These are phyloP conservation scores for Silene uniflora DNA, from an alignment of 148 eudicot genomes.

Conservation along the genomic window DNA sequence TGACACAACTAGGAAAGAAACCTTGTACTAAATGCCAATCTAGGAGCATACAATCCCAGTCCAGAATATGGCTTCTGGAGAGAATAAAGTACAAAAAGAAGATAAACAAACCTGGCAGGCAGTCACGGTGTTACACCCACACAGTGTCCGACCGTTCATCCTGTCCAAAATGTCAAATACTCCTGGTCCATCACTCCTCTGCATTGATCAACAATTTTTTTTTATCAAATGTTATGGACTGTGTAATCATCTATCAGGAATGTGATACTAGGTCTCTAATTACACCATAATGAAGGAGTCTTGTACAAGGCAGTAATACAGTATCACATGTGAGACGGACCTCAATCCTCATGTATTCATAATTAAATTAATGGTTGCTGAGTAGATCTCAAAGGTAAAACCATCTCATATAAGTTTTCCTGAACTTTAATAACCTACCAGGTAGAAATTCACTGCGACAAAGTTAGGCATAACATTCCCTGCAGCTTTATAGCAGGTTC, in stretches of 20 bases:
- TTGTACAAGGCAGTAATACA: neutral
- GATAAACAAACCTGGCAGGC: conserved; percentile 82
- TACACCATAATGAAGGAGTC: neutral
- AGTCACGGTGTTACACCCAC: conserved; percentile 76
- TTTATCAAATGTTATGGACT: conserved; percentile 16
- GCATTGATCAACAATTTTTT: conserved; percentile 24
- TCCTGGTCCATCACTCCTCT: conserved; percentile 99
- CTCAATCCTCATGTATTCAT: too few species aligned
- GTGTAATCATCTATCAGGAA: neutral
- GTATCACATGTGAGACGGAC: neutral
- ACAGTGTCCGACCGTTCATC: conserved; percentile 80
- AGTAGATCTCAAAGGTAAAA: too few species aligned
- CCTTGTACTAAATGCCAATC: neutral
- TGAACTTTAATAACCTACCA: conserved; percentile 44
- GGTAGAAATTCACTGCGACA: conserved; percentile 89
- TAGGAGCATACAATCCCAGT: conserved; percentile 10
- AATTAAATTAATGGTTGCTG: neutral
- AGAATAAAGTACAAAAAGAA: conserved; percentile 6
- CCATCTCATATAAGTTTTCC: neutral
- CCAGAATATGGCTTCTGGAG: neutral
- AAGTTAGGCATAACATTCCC: conserved; percentile 83
- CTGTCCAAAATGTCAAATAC: conserved; percentile 71
- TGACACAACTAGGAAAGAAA: too few species aligned
- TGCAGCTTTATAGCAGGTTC: conserved; percentile 70
- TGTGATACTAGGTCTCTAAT: neutral